Base-by-base conservation (phyloP, 345 rosid species). In the Abelmoschus esculentus region DNA sequence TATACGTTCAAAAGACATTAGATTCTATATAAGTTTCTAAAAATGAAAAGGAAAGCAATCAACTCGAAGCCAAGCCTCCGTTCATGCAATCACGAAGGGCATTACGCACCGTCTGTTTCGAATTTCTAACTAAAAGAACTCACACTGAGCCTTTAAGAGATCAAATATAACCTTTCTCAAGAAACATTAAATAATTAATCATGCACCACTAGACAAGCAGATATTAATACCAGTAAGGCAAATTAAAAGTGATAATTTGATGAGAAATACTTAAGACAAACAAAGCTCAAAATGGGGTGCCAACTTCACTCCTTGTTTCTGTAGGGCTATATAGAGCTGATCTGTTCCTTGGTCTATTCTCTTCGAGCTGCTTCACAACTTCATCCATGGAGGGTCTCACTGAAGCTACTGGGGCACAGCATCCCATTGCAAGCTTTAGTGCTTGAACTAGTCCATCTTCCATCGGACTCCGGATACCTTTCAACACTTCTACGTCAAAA, bases 401-500 rank as follows among this genome's bases (percentile, higher is more conserved):
- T 0, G 96, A 72, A 50, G 96, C 84, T 61, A 90, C 99, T 0
- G 99, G 99, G 22, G 99, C 96, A 67, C 99, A 95, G 34, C 99
- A 95, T 38, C 99, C 99, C 99, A 95, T 95, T 2, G 97, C 97
- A 7, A 95, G 89, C 80, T 95, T 95, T 90, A 95, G 74, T 29
- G 96, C 96, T 79, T 91, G 99, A 74, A 90, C 90, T 60, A 95
- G 72, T 19, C 99, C 99, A 66, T 91, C 99, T 79, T 95, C 99
- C 97, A 91, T 91, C 8, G 97, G 96, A 57, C 87, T 95, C 79
- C 90, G 88, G 32, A 95, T 74, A 50, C 99, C 97, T 77, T 86
- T 95, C 83, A 91, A 36, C 18, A 88, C 80, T 79, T 95, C 99
- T 71, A 89, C 70, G 17, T 95, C 96, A 1, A 95, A 95, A 69